phyloP scores from a whole-genome alignment of 805 yeast genomes.

The Naumovozyma baii region DNA sequence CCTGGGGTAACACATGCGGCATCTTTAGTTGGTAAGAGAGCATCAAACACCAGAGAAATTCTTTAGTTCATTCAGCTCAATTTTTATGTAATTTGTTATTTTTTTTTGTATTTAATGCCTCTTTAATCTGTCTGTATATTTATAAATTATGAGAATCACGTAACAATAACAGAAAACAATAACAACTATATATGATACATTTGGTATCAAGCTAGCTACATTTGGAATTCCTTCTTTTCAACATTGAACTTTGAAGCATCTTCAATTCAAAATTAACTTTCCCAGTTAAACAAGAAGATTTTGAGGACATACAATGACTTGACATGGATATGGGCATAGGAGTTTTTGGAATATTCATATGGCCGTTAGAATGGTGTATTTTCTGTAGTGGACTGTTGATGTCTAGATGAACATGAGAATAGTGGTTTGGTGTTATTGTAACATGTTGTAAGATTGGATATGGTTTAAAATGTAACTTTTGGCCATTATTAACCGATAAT shows the following conservation, averaged over 20 bases:
- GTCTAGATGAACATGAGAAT: not conserved
- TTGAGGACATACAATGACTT: not conserved
- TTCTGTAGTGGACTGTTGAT: not conserved
- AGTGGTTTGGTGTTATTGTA: not conserved
- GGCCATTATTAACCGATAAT: not conserved
- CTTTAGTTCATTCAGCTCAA: no score
- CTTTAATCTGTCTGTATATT: no score
- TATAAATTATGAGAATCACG: not conserved
- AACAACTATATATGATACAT: not conserved
- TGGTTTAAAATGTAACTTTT: not conserved
- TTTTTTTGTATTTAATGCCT: not conserved
- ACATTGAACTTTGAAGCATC: conserved; percentile 22
- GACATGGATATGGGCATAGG: not conserved
- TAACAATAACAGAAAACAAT: not conserved
- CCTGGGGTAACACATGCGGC: conserved; percentile 35
- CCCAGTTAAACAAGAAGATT: not conserved
- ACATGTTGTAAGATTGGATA: not conserved
- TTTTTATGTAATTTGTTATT: not conserved
- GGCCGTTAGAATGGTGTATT: not conserved
- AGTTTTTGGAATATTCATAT: not conserved
- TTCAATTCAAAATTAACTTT: conserved; percentile 12
- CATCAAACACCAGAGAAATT: not conserved
- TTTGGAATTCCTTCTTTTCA: conserved; percentile 18
- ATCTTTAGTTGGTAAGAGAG: conserved; percentile 12
- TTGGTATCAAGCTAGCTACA: not conserved